phyloP scores from a whole-genome alignment of 2,329 filamentous ascomycete genomes.

The Arachnomyces sp. region DNA sequence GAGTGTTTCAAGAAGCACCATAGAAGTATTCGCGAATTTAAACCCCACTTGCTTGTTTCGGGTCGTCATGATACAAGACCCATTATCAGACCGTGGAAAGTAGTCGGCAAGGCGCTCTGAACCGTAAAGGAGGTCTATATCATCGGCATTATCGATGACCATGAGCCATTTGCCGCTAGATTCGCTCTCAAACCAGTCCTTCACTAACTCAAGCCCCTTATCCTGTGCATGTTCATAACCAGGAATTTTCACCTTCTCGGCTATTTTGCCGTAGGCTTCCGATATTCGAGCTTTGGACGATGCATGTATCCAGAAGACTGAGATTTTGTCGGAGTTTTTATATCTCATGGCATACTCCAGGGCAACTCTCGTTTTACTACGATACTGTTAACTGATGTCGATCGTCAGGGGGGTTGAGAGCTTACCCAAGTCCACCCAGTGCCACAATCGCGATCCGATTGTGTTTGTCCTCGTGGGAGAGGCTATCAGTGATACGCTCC shows the following conservation, averaged over 20 bases:
- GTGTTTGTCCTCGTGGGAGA: conserved; percentile 4
- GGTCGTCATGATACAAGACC: conserved; percentile 14
- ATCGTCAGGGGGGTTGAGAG: not conserved
- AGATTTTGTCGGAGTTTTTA: conserved; percentile 13
- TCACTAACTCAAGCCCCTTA: conserved; percentile 3
- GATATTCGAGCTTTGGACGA: conserved; percentile 15
- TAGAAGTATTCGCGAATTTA: conserved; percentile 3
- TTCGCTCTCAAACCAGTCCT: conserved; percentile 7
- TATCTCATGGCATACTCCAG: conserved; percentile 17
- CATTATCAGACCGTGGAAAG: conserved; percentile 1
- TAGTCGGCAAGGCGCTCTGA: too few relatives aligned
- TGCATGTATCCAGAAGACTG: conserved; percentile 24
- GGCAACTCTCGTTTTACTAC: conserved; percentile 23
- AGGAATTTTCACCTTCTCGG: conserved; percentile 9
- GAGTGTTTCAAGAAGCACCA: too few relatives aligned
- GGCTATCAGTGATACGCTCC: too few relatives aligned
- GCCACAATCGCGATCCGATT: conserved; percentile 25
- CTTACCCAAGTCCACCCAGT: conserved; percentile 29
- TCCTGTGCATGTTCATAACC: conserved; percentile 3
- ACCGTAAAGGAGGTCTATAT: conserved; percentile 9
- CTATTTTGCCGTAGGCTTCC: conserved; percentile 18
- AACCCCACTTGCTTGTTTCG: conserved; percentile 7
- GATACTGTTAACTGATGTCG: not conserved
- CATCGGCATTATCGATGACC: conserved; percentile 25
- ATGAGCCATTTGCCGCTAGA: conserved; percentile 19